Base-by-base conservation (phyloP, 2,329 filamentous ascomycete species). In the Colletotrichum chrysophilum region DNA sequence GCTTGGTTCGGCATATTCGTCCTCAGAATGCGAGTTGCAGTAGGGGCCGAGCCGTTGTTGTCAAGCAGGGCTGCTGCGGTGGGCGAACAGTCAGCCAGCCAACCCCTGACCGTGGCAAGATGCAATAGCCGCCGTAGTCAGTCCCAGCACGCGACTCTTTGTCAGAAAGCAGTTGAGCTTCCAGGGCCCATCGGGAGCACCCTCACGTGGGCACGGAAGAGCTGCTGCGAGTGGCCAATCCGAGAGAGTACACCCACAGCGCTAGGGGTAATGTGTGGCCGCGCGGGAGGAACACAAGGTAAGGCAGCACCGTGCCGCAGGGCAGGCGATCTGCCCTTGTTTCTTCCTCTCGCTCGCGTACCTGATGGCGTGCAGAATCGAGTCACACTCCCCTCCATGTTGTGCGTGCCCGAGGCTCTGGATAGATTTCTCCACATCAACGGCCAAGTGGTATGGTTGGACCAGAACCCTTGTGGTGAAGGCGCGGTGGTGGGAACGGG, bases 331-430 rank as follows among this genome's bases (percentile, higher is more conserved):
- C 60, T n/a, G 55, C 34, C 72, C 24, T 48, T 26, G 30, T 24
- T 38, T n/a, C 6, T 34, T 3, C 14, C 21, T 10, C 24, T 62
- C 18, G 21, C 21, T 38, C 34, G 43, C 13, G 28, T 34, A 21
- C 13, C 38, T 66, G 43, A 60, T 26, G 64, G 58, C 48, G 65
- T 52, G 56, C 36, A 36, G 34, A 12, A 18, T 24, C 18, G 16
- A 36, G 26, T 16, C 14, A 32, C 74, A 74, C 74, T 65, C 70
- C 70, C 64, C 70, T 76, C 64, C 74, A 73, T 58, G 58, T 60
- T 14, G 56, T 65, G 34, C 32, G 56, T 75, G 14, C 28, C 73
- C 68, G 28, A 62, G 5, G n/a, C 18, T 26, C 61, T 56, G 61
- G 61, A 43, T 30, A 4, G 32, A 9, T 9, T 32, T 60, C 32